A percentile compares a stretch with the other conserved stretches of the same genome.
Evolutionary conservation across 2,329 filamentous ascomycete species (phyloP).

Genomic region (Fusarium piperis): DNA sequence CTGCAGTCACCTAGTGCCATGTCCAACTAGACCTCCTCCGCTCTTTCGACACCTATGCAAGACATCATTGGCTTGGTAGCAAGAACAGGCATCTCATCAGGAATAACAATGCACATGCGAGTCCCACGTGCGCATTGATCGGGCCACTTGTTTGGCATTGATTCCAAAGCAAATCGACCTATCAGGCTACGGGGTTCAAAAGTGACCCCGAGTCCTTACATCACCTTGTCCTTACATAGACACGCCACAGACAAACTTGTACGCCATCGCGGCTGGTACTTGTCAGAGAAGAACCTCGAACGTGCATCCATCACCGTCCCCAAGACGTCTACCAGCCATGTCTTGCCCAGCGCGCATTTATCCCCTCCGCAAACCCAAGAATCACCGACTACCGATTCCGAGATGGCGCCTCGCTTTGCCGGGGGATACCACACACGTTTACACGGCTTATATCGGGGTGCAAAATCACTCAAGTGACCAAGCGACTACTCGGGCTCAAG

Average conservation of each 20-base stretch:
- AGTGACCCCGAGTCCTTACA: not conserved
- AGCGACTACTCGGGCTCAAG: not conserved
- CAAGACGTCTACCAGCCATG: not conserved
- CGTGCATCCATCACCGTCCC: not conserved
- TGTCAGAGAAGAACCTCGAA: not conserved
- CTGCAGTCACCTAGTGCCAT: not conserved
- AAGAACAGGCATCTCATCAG: not conserved
- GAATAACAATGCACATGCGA: not conserved
- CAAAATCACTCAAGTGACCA: constrained; percentile 24
- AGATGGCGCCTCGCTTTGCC: constrained; percentile 42
- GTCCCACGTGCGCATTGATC: not conserved
- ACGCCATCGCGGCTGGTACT: not conserved
- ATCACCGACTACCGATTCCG: constrained; percentile 44
- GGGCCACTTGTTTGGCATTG: not conserved
- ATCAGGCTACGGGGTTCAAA: not conserved
- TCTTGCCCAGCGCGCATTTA: constrained; percentile 37
- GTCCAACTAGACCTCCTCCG: not conserved
- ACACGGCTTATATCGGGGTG: constrained; percentile 43
- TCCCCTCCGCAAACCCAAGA: constrained; percentile 41
- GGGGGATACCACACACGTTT: constrained; percentile 24
- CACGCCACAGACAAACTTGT: not conserved
- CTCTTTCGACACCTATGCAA: not conserved
- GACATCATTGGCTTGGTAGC: not conserved
- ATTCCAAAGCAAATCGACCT: not conserved
- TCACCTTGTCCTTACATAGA: not conserved